Evolutionary conservation across 306 rosid genomes (phyloP).

Genomic region (Heteromeles arbutifolia): DNA sequence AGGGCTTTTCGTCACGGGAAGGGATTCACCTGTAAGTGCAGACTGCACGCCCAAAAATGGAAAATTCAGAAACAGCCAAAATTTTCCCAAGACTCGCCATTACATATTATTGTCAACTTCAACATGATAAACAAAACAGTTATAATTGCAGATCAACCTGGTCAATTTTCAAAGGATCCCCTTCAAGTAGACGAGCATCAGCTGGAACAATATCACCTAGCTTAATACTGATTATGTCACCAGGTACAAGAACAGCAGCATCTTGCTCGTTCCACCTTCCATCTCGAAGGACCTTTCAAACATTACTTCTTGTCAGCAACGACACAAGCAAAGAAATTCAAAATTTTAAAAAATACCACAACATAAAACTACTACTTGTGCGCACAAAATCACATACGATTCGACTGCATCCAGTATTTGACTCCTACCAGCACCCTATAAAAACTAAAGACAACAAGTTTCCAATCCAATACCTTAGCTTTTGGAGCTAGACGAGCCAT

Average conservation of each 20-base stretch:
- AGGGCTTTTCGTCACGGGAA: constrained; percentile 93
- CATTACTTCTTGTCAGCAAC: not conserved
- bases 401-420: not conserved
- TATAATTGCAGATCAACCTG: constrained; percentile 41
- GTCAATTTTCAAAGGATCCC: constrained; percentile 94
- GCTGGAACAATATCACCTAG: constrained; percentile 93
- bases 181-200: constrained; percentile 95
- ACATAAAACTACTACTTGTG: not conserved
- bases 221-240: constrained; percentile 83
- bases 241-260: constrained; percentile 77
- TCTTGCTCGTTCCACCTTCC: constrained; percentile 95
- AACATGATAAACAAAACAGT: not conserved
- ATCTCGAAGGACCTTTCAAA: constrained; percentile 83
- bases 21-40: constrained; percentile 93
- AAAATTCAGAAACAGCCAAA: not conserved
- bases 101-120: not conserved
- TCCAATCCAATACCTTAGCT: constrained; percentile 62
- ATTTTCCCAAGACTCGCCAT: not conserved
- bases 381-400: not conserved
- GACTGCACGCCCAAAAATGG: constrained; percentile 55
- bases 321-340: constrained; percentile 11
- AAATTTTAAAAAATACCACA: not conserved
- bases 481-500: constrained; percentile 99
- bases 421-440: not conserved
- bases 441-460: not conserved